phyloP scores from a whole-genome alignment of 2,329 filamentous ascomycete species.

The Parastagonospora avenae region DNA sequence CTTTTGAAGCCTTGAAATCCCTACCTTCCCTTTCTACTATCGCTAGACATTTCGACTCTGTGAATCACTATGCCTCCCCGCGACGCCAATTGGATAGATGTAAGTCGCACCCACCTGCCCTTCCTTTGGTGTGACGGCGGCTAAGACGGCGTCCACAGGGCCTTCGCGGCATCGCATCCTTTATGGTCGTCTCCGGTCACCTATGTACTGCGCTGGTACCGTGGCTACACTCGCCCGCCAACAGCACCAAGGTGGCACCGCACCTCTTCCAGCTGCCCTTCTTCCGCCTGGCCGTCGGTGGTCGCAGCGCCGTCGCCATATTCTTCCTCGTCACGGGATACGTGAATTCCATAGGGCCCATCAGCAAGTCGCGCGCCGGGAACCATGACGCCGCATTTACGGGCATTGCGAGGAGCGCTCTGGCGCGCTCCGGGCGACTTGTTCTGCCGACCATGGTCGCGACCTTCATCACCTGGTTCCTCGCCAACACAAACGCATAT shows the following conservation, averaged over 20 bases:
- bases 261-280: constrained; percentile 63
- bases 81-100: constrained; percentile 48
- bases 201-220: constrained; percentile 50
- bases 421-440: constrained; percentile 63
- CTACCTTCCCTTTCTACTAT: constrained; percentile 15
- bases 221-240: constrained; percentile 48
- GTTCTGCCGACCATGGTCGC: constrained; percentile 63
- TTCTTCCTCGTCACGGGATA: constrained; percentile 65
- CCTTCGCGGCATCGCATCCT: constrained; percentile 49
- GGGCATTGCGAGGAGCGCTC: constrained; percentile 62
- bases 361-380: constrained; percentile 60
- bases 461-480: constrained; percentile 61
- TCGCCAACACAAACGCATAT: constrained; percentile 63
- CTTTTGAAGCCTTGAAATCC: constrained; percentile 6
- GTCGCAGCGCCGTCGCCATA: constrained; percentile 44
- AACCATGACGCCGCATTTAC: constrained; percentile 59
- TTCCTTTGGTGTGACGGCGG: constrained; percentile 15
- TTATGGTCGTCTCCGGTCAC: constrained; percentile 51
- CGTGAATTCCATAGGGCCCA: constrained; percentile 66
- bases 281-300: constrained; percentile 63
- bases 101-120: constrained; percentile 23
- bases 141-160: constrained; percentile 42
- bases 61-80: constrained; percentile 38
- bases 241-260: constrained; percentile 51
- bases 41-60: constrained; percentile 1